Conservation (phyloP, 345 rosid genomes). For the Dipteronia dyeriana region DNA sequence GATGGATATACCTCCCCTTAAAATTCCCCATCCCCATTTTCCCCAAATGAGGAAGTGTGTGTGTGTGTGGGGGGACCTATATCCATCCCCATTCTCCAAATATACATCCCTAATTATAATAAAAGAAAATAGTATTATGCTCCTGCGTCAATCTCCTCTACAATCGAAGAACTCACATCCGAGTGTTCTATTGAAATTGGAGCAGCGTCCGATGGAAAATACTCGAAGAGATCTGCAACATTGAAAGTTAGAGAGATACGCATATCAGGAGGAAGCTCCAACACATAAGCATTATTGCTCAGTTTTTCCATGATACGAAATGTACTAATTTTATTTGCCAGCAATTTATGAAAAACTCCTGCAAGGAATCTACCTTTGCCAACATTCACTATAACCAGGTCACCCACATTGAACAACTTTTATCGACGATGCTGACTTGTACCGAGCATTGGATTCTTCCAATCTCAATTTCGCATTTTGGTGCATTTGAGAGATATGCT, state of each 20-base stretch:
- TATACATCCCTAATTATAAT: no score
- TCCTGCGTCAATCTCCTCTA: background rate
- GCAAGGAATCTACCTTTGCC: background rate
- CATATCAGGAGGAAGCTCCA: constrained; percentile 7
- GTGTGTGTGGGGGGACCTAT: no score
- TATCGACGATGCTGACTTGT: background rate
- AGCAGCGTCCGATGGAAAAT: background rate
- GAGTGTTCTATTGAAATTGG: background rate
- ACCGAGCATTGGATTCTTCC: background rate
- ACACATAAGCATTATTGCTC: constrained; percentile 13
- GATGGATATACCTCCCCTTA: no score
- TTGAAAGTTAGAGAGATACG: constrained; percentile 13
- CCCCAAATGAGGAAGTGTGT: no score
- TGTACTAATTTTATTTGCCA: background rate
- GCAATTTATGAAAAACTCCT: background rate
- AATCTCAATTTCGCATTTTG: no score
- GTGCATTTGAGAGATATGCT: no score
- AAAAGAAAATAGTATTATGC: no score
- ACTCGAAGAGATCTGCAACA: background rate
- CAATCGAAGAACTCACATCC: background rate
- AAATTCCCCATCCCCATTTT: no score
- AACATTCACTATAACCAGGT: constrained; percentile 1
- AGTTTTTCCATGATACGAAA: constrained; percentile 9
- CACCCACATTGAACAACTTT: constrained; percentile 8
- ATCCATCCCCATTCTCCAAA: no score